Percentiles rank a stretch among this genome's conserved stretches.
Evolutionary conservation across 805 yeast species (phyloP).

Genomic region (Cyberlindnera mississippiensis): DNA sequence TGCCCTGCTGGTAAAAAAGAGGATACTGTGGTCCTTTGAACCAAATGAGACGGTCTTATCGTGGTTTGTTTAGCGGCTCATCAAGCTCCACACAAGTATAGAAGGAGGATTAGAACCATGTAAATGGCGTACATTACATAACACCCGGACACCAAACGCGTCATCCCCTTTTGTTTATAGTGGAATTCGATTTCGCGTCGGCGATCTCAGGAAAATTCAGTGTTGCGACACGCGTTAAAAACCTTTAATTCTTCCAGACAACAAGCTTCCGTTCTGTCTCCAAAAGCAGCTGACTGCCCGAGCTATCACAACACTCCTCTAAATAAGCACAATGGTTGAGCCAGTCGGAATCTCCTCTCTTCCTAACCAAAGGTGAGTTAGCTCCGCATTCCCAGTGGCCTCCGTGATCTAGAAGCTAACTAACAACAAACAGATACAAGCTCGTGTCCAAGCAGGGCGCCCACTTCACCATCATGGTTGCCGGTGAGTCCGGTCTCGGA

Average conservation of each 20-base stretch:
- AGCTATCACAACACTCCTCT: constrained; percentile 20
- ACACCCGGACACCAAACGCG: constrained; percentile 10
- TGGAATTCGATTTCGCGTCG: constrained; percentile 5
- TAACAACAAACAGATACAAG: constrained; percentile 48
- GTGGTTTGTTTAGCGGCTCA: too few relatives aligned
- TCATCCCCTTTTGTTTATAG: neutral
- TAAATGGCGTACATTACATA: too few relatives aligned
- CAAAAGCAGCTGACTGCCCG: neutral
- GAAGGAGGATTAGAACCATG: too few relatives aligned
- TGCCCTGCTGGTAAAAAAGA: too few relatives aligned
- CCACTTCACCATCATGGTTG: constrained; percentile 74
- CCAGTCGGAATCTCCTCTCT: constrained; percentile 29
- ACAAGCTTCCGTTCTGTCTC: too few relatives aligned
- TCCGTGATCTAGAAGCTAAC: constrained; percentile 2
- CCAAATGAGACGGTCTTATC: too few relatives aligned
- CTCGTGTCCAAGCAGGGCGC: constrained; percentile 74
- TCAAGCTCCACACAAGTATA: too few relatives aligned
- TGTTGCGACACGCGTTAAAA: constrained; percentile 8
- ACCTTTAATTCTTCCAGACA: neutral
- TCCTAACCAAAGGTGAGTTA: constrained; percentile 30
- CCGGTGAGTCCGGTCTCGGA: constrained; percentile 91
- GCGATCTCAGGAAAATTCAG: constrained; percentile 10
- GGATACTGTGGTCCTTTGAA: too few relatives aligned
- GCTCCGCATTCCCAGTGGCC: neutral
- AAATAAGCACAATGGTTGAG: constrained; percentile 19